Percentiles rank a stretch among this genome's conserved stretches.
phyloP scores from a whole-genome alignment of 306 rosid species.

The Vigna trinervia region DNA sequence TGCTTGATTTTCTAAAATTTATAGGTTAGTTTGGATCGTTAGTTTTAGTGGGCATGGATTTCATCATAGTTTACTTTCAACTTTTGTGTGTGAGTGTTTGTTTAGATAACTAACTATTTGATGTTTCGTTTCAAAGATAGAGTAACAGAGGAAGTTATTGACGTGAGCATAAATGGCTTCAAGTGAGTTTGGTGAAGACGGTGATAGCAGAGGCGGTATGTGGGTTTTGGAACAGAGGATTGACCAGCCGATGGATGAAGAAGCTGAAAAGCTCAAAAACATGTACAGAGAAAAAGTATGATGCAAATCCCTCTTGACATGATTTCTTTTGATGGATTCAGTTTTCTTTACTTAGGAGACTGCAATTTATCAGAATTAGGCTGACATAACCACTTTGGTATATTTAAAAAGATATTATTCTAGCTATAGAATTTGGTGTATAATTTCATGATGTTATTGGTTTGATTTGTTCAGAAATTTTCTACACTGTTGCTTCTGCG shows the following conservation, averaged over 20 bases:
- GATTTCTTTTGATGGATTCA: conserved; percentile 25
- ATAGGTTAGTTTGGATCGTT: conserved; percentile 36
- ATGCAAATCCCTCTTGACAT: background rate
- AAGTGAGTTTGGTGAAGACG: conserved; percentile 58
- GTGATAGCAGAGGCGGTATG: conserved; percentile 68
- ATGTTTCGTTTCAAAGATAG: conserved; percentile 40
- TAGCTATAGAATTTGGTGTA: conserved; percentile 18
- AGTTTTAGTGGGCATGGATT: conserved; percentile 41
- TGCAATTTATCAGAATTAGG: no score
- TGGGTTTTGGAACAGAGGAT: conserved; percentile 91
- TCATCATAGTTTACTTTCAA: conserved; percentile 21
- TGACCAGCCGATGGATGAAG: conserved; percentile 95
- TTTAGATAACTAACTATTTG: conserved; percentile 40
- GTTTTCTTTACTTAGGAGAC: background rate
- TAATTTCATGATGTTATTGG: conserved; percentile 44
- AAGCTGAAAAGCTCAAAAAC: conserved; percentile 76
- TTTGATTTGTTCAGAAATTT: conserved; percentile 65
- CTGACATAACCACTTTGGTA: background rate
- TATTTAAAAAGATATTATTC: background rate
- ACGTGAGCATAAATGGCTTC: conserved; percentile 62
- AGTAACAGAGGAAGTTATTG: conserved; percentile 39
- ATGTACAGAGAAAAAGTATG: conserved; percentile 91
- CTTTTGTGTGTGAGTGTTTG: background rate
- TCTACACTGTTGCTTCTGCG: conserved; percentile 78
- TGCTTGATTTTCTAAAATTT: conserved; percentile 42